Evolutionary conservation across 1,139 yeast genomes (phyloP), one percentile per base, ranked within the genome.

Genomic region (Blastobotrys malaysiensis): DNA sequence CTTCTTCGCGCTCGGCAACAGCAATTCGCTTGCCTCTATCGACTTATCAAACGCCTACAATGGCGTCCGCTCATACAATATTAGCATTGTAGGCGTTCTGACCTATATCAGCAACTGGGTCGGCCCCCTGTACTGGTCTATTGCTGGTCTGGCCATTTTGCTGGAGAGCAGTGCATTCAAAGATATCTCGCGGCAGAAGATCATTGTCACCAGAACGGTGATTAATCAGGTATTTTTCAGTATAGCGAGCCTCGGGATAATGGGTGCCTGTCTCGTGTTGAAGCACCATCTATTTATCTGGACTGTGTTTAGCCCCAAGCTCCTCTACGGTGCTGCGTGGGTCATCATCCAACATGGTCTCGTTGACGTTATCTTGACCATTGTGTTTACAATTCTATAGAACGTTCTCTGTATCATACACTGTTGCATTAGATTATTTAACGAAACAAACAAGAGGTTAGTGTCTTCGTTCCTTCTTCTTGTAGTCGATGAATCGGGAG

Each of bases 281-380:
- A 77, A 96, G 61, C 88, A 84, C 65, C 99, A 93, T 67, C 75
- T 93, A 55, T 93, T 93, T 67, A 86, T 95, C 14, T 95, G 99
- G 98, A 89, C 98, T 1, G 99, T 95, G 3, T 93, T 93, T 72
- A 88, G 96, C 51, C 99, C 99, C 0, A 93, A 90, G 64, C 70
- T 93, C 16, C 77, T 95, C 39, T 93, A 85, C 67, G 85, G 86
- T 60, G 81, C 83, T 0, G 84, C 84, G 2, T 95, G 99, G 99
- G 62, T 69, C 5, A 55, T 69, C 1, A 45, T 66, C n/a, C 69
- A 67, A 51, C 67, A 67, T 51, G 59, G 60, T 9, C 39, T 62
- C 7, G 52, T 66, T 3, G 71, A 68, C 46, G 61, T 52, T 7
- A 20, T 51, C 21, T 39, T 51, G 11, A 51, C 56, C 26, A 46